Base-by-base conservation (phyloP, 202 grass and related monocot species). In the Musa balbisiana region DNA sequence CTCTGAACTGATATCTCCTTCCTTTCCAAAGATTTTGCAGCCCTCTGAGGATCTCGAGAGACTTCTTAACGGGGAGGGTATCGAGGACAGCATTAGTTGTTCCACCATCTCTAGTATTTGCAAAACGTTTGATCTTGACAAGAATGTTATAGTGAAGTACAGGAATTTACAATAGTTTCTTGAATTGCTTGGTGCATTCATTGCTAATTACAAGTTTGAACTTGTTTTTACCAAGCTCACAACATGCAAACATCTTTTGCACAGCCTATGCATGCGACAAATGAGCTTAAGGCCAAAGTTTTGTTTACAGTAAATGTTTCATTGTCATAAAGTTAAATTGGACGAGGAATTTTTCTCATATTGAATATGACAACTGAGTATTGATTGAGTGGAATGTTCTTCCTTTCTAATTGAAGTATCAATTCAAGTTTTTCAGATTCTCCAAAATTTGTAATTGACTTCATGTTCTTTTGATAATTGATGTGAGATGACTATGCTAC, bases 101-200 rank as follows among this genome's bases (percentile, higher is more conserved):
- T 79, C 73, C 63, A 87, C 86, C 11, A 86, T 97, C 67, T 93
- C 83, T 0, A 85, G 27, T 10, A 93, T 97, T 51, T 93, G 94
- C 73, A 52, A 88, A 65, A 70, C 71, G 49, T 97, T 84, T 62
- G 68, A 91, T 73, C 76, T 97, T 66, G 84, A 97, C 64, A 93
- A 84, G 83, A 86, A 89, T 15, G 94, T 91, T 74, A 84, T 97
- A 58, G 26, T 91, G 49, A 97, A 97, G 84, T 93, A 93, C 71
- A 93, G 79, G 62, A 81, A 91, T 76, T 72, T 86, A 55, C 90
- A 79, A 59, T 93, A 84, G 84, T 76, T 10, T 51, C 52, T 63
- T 55, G 20, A 49, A 10, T 53, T 16, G 23, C n/a, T 22, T 64
- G 16, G 27, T 64, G 27, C 55, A 16, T 62, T 64, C 24, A 62